Conservation (phyloP, 768 basidiomycete genomes). For the Hericium coralloides region DNA sequence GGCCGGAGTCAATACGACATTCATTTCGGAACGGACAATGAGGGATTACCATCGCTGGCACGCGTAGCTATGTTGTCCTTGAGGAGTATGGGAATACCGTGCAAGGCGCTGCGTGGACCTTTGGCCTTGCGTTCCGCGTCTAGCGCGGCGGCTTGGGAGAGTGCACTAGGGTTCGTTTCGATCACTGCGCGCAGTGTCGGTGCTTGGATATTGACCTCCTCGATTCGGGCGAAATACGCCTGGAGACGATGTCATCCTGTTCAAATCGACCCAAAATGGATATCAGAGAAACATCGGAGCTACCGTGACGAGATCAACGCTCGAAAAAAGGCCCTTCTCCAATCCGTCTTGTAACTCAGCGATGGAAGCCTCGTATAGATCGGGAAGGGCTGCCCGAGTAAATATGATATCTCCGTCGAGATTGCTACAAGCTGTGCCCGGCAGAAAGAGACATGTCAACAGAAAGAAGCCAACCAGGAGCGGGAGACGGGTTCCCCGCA, state of each 20-base stretch:
- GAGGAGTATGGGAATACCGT: constrained; percentile 27
- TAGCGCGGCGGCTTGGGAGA: constrained; percentile 26
- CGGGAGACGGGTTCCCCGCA: too few relatives aligned
- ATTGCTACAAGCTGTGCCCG: too few relatives aligned
- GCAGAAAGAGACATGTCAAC: too few relatives aligned
- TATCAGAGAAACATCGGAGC: background rate
- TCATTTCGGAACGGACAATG: constrained; percentile 41
- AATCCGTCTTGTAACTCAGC: constrained; percentile 31
- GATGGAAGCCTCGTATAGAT: constrained; percentile 33
- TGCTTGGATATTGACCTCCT: constrained; percentile 33
- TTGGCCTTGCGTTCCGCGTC: constrained; percentile 15
- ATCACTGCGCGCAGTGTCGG: constrained; percentile 31
- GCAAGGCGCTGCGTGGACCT: constrained; percentile 22
- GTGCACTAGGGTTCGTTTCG: constrained; percentile 29
- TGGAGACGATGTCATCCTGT: constrained; percentile 4
- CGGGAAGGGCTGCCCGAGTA: constrained; percentile 20
- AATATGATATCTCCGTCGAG: too few relatives aligned
- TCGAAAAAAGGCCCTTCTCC: constrained; percentile 26
- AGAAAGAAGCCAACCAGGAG: too few relatives aligned
- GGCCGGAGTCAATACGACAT: constrained; percentile 29
- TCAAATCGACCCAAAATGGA: background rate
- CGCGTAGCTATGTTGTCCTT: constrained; percentile 29
- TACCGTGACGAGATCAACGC: constrained; percentile 33
- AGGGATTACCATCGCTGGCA: constrained; percentile 18
- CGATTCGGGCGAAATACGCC: constrained; percentile 34